phyloP scores from a whole-genome alignment of 352 stramenopile species.

The Pythium dissimile region DNA sequence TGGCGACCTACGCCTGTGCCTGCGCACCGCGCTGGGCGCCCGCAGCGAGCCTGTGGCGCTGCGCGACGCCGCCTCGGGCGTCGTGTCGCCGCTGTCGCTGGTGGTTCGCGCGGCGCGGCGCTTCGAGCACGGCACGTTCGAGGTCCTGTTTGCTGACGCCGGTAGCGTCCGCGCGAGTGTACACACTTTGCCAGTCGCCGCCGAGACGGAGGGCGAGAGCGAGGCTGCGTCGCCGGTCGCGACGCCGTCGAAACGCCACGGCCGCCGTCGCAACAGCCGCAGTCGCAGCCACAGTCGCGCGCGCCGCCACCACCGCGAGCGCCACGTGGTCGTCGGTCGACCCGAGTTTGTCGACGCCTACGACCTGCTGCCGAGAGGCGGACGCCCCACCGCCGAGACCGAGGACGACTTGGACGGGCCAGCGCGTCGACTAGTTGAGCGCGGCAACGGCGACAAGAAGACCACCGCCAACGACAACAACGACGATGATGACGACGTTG shows the following conservation, averaged over 20 bases:
- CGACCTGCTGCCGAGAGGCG: conserved; percentile 13
- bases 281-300: neutral
- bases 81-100: conserved; percentile 73
- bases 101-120: conserved; percentile 44
- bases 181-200: too few relatives aligned
- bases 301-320: conserved; percentile 15
- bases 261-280: conserved; percentile 4
- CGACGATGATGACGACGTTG: conserved; percentile 24
- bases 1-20: conserved; percentile 9
- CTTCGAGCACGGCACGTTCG: conserved; percentile 46
- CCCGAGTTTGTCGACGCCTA: conserved; percentile 26
- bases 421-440: conserved; percentile 11
- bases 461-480: too few relatives aligned
- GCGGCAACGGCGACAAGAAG: conserved; percentile 24
- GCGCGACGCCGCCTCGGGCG: conserved; percentile 24
- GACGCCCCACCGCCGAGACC: neutral
- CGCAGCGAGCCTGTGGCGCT: conserved; percentile 22
- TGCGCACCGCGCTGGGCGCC: neutral
- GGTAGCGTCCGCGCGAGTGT: neutral
- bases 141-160: conserved; percentile 30
- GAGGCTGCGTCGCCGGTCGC: neutral
- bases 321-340: conserved; percentile 4
- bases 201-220: neutral
- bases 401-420: conserved; percentile 20
- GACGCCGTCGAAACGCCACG: conserved; percentile 1